Percentiles rank a stretch among this genome's conserved stretches.
phyloP scores from a whole-genome alignment of 495 filamentous ascomycete species.

The Margaritispora aquatica region DNA sequence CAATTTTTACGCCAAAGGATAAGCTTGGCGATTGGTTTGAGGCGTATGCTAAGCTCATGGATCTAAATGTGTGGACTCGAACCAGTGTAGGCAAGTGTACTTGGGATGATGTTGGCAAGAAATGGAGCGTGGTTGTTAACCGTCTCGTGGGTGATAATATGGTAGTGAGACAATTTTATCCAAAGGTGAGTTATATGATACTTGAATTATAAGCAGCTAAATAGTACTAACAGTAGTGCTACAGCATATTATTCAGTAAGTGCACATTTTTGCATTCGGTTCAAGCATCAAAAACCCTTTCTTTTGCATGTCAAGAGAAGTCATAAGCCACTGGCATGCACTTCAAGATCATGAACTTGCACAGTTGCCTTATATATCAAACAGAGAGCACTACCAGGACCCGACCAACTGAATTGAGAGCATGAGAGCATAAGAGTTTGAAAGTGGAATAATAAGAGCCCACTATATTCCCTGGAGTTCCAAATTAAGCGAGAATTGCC shows the following conservation, averaged over 20 bases:
- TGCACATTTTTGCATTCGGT: background rate
- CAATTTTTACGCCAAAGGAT: slow-evolving; percentile 61
- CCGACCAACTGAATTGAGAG: too few species aligned
- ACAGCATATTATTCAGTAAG: slow-evolving; percentile 49
- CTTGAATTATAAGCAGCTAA: too few species aligned
- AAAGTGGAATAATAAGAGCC: too few species aligned
- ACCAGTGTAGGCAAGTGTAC: slow-evolving; percentile 36
- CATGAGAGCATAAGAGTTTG: too few species aligned
- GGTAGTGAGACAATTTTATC: slow-evolving; percentile 47
- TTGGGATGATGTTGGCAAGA: slow-evolving; percentile 40
- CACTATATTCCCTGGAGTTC: too few species aligned
- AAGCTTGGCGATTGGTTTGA: slow-evolving; percentile 70
- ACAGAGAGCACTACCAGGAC: too few species aligned
- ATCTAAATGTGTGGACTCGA: slow-evolving; percentile 60
- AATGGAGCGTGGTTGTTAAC: slow-evolving; percentile 50
- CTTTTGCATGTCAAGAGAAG: too few species aligned
- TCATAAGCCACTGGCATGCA: too few species aligned
- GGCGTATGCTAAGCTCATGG: slow-evolving; percentile 54
- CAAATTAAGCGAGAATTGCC: background rate
- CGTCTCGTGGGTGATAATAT: slow-evolving; percentile 38
- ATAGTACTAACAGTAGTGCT: too few species aligned
- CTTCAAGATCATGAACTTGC: too few species aligned
- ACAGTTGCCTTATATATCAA: too few species aligned
- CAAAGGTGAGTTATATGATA: slow-evolving; percentile 31
- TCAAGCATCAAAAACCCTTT: too few species aligned